Percentiles rank a stretch among this genome's conserved stretches.
These are phyloP conservation scores for Penicillium sp. DNA, from an alignment of 2,329 filamentous ascomycete species.

Conservation along the genomic window DNA sequence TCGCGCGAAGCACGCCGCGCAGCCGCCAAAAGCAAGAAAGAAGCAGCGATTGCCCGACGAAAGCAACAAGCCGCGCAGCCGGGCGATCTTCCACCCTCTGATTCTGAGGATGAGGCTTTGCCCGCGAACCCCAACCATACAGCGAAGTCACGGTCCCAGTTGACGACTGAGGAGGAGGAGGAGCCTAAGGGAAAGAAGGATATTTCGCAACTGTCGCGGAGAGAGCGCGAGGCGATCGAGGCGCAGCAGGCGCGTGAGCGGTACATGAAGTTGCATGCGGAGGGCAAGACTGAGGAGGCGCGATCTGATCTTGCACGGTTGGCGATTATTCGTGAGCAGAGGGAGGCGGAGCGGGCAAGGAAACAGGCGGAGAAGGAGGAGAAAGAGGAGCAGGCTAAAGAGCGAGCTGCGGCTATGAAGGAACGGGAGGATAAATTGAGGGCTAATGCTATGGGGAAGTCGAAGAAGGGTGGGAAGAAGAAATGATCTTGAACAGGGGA, in stretches of 20 bases:
- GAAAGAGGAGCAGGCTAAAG: conserved; percentile 38
- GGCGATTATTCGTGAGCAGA: conserved; percentile 74
- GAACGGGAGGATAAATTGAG: conserved; percentile 40
- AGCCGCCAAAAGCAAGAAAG: conserved; percentile 83
- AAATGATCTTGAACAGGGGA: conserved; percentile 16
- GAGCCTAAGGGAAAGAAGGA: conserved; percentile 41
- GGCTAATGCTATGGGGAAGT: conserved; percentile 36
- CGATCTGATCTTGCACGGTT: conserved; percentile 82
- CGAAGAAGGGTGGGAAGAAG: conserved; percentile 34
- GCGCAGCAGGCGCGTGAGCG: conserved; percentile 82
- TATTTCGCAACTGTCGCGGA: conserved; percentile 56
- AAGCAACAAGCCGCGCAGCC: conserved; percentile 68
- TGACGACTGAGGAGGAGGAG: conserved; percentile 57
- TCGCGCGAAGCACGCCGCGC: conserved; percentile 84
- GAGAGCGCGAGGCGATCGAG: conserved; percentile 73
- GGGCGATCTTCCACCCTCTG: conserved; percentile 77
- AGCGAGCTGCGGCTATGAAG: conserved; percentile 30
- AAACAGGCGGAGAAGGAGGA: conserved; percentile 69
- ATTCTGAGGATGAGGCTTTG: conserved; percentile 46
- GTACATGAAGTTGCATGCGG: conserved; percentile 85
- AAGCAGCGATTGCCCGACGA: conserved; percentile 74
- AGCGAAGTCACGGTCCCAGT: conserved; percentile 62
- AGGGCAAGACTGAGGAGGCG: conserved; percentile 95
- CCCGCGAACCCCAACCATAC: conserved; percentile 89
- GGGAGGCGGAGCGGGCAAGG: conserved; percentile 74